phyloP scores from a whole-genome alignment of 257 asterid species.

The Petrea volubilis region DNA sequence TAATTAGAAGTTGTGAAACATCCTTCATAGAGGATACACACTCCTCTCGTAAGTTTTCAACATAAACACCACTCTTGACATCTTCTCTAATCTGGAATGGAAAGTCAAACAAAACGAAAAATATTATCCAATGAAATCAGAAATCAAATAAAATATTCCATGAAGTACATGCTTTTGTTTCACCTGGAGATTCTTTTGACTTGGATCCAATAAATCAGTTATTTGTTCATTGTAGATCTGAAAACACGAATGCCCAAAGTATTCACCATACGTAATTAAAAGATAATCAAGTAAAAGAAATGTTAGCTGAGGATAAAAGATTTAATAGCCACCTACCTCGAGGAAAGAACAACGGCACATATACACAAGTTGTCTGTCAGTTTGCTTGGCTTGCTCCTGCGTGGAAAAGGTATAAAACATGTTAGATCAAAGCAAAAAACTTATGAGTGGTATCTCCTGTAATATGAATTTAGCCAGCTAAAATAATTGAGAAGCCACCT shows the following conservation, averaged over 20 bases:
- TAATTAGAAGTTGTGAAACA: constrained; percentile 76
- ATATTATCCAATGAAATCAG: background rate
- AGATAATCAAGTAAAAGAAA: background rate
- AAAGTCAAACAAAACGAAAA: constrained; percentile 25
- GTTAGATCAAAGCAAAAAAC: constrained; percentile 6
- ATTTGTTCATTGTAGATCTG: constrained; percentile 99
- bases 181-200: constrained; percentile 95
- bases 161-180: constrained; percentile 10
- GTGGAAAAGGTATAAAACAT: constrained; percentile 25
- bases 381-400: constrained; percentile 90
- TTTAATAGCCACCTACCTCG: constrained; percentile 57
- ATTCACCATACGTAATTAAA: constrained; percentile 7
- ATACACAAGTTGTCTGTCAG: constrained; percentile 77
- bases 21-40: constrained; percentile 89
- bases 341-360: constrained; percentile 98
- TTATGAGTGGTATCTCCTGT: background rate
- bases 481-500: constrained; percentile 45
- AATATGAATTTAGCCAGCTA: background rate
- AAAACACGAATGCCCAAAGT: constrained; percentile 20
- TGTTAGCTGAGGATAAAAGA: constrained; percentile 10
- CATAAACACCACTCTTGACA: constrained; percentile 88
- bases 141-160: background rate
- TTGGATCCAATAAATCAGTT: constrained; percentile 94
- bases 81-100: constrained; percentile 86
- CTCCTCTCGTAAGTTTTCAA: constrained; percentile 94